A percentile compares a stretch with the other conserved stretches of the same genome.
Evolutionary conservation across 108 stramenopile genomes (phyloP).

Genomic region (Nannochloropsis salina): DNA sequence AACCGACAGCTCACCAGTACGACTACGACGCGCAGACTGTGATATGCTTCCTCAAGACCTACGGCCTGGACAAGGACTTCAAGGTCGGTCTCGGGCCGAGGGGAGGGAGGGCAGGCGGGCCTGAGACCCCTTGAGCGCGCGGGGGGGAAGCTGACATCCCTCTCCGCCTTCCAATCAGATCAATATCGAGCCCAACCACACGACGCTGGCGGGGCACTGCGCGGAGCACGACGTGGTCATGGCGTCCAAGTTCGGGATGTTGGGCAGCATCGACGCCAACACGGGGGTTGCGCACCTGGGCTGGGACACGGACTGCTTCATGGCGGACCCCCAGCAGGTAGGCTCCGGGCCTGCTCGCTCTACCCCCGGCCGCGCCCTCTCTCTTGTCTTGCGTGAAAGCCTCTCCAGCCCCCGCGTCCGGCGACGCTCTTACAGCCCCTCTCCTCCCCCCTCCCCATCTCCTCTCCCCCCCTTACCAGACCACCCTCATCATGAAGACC

Average conservation of each 20-base stretch:
- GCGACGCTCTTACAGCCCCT: background rate
- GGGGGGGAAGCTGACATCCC: no score
- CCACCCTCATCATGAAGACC: constrained; percentile 55
- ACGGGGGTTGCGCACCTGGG: constrained; percentile 61
- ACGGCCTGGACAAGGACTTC: constrained; percentile 59
- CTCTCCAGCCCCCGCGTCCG: no score
- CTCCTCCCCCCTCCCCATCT: background rate
- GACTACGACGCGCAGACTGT: constrained; percentile 67
- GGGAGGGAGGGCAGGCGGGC: background rate
- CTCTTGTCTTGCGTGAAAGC: no score
- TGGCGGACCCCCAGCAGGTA: constrained; percentile 48
- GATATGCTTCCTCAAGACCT: constrained; percentile 59
- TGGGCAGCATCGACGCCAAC: constrained; percentile 64
- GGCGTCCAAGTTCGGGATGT: constrained; percentile 56
- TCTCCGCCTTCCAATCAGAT: background rate
- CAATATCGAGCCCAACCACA: constrained; percentile 69
- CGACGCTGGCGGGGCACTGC: constrained; percentile 62
- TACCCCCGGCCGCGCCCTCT: constrained; percentile 36
- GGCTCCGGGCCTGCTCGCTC: background rate
- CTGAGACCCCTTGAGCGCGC: no score
- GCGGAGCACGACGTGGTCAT: constrained; percentile 61
- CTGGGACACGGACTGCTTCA: constrained; percentile 66
- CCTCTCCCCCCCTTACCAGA: background rate
- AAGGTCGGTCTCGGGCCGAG: constrained; percentile 20
- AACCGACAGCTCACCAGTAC: constrained; percentile 67